Conservation (phyloP, 129 eudicot species). For the Smallanthus sonchifolius region DNA sequence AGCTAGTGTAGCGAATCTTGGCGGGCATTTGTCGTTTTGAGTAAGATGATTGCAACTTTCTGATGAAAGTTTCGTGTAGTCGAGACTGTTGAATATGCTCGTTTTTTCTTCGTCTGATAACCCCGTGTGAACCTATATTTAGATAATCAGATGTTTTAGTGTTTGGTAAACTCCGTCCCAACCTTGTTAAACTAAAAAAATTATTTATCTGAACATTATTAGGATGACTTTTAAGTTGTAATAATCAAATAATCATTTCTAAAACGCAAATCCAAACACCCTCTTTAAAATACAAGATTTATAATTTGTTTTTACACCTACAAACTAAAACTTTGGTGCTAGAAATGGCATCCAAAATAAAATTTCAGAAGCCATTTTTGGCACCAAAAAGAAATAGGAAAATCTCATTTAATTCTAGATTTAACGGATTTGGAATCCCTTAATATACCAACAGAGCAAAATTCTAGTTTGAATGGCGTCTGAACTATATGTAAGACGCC, state of each 20-base stretch:
- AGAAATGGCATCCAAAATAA: not conserved
- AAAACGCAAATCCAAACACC: too few species aligned
- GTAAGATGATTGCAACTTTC: constrained; percentile 55
- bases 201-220: too few species aligned
- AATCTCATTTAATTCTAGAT: not conserved
- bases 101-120: constrained; percentile 64
- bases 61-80: constrained; percentile 66
- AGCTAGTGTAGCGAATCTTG: constrained; percentile 50
- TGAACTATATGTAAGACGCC: not conserved
- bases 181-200: not conserved
- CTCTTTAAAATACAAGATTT: not conserved
- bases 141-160: not conserved
- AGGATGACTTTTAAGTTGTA: too few species aligned
- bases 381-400: not conserved
- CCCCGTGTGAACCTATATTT: constrained; percentile 45
- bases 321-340: not conserved
- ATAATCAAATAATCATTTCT: not conserved
- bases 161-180: too few species aligned
- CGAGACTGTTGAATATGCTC: constrained; percentile 47
- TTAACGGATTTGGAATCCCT: not conserved
- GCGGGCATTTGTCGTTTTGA: constrained; percentile 55
- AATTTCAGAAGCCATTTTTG: not conserved
- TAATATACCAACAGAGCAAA: not conserved
- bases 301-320: not conserved
- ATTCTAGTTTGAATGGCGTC: not conserved